Base-by-base conservation (phyloP, 2,329 filamentous ascomycete genomes). In the Coniella vitis region DNA sequence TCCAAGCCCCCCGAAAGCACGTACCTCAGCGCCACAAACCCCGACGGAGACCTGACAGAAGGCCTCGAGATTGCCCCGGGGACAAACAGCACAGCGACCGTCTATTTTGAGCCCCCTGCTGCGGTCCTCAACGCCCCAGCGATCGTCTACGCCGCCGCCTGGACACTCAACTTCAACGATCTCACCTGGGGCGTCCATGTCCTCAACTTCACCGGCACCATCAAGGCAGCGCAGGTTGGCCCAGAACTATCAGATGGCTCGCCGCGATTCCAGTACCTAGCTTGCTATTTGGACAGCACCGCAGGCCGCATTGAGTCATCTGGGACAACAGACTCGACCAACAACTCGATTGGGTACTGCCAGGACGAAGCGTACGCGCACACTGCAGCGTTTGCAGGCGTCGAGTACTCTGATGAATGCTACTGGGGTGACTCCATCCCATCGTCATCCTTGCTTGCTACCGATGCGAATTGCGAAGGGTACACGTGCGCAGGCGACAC, bases 401-500 rank as follows among this genome's bases (percentile, higher is more conserved):
- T 39, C 20, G 38, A 39, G 14, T 39, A 39, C 20, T 16, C 38
- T 1, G 38, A 39, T 13, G 20, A 39, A 13, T 42, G 38, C 31
- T 42, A 41, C 16, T 31, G 17, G 13, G 45, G 38, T n/a, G 38
- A 39, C 20, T 39, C 38, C 4, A 25, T 39, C 13, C 38, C 38
- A n/a, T 25, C 38, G 21, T 43, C 46, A 2, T 48, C 46, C 4
- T 21, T 36, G 2, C 40, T 32, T 2, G 31, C 29, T 10, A 40
- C 61, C 10, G 57, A 54, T 7, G 41, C 57, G 9, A 60, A 61
- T 19, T 57, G 56, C 5, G 61, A 60, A 47, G 59, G 59, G 13
- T 64, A 59, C 41, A 53, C 56, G n/a, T 64, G 62, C 43, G 56
- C 55, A 7, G 61, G 61, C 7, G 60, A 64, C 39, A 38, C 35